Base-by-base conservation (phyloP, 768 basidiomycete genomes). In the Russula earlei region DNA sequence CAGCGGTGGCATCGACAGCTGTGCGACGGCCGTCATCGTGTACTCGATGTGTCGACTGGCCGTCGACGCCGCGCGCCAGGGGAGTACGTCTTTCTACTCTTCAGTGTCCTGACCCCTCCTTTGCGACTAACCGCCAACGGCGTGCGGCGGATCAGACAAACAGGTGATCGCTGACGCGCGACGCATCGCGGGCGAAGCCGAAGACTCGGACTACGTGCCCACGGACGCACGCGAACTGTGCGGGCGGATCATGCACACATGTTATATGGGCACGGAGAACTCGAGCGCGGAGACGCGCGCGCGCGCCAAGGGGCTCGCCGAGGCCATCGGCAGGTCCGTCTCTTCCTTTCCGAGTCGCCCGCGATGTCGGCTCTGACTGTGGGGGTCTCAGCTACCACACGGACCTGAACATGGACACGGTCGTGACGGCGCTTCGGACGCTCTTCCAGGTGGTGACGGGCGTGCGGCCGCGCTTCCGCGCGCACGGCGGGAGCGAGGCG, bases 191-290 rank as follows among this genome's bases (percentile, higher is more conserved):
- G 91, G 94, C 4, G 91, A 95, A 67, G 76, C 85, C 0, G 83
- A 83, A 52, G 83, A 79, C 56, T 95, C 94, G 2, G 71, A 71
- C 1, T 98, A 97, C 66, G 64, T 91, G 25, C 95, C 96, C 1
- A 77, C 80, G 0, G 93, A 99, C 68, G 82, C 94, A 0, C 80
- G 77, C 44, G 96, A 98, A 66, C 92, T 97, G 63, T 82, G 83
- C 25, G 76, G 74, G 51, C 77, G 91, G 24, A 84, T 98, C 52
- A 95, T 99, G 74, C 94, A 98, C 69, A 95, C 94, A 0, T 96
- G 92, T 70, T 99, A 95, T 70, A 98, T 99, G 96, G 95, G 95
- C 5, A 99, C 96, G 0, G 90, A 93, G 69, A 94, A 98, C 68
- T 97, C 95, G 7, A 91, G 85, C 57, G 69, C 69, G 0, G 96